Conservation (phyloP, 2,329 filamentous ascomycete genomes). For the Paracoccidioides lutzii region DNA sequence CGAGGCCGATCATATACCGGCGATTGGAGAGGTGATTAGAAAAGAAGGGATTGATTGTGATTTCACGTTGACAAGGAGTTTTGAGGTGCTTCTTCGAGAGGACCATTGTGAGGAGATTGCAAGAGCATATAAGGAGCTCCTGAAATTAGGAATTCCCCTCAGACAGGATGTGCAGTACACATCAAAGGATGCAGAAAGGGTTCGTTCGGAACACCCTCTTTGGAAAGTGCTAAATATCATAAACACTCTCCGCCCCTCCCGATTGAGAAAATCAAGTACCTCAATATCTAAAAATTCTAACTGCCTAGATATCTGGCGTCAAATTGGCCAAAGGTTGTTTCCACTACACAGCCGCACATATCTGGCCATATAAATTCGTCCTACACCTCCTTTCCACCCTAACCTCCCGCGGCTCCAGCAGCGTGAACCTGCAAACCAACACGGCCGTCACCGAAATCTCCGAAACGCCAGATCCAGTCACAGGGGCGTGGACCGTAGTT, state of each 20-base stretch:
- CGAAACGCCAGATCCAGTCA: constrained; percentile 10
- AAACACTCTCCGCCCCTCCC: not conserved
- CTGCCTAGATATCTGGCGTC: constrained; percentile 22
- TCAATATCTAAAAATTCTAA: not conserved
- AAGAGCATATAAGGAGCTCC: constrained; percentile 18
- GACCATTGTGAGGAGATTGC: constrained; percentile 20
- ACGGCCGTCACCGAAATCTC: constrained; percentile 32
- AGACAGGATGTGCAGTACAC: constrained; percentile 18
- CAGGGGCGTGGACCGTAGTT: constrained; percentile 45
- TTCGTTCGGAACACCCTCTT: not conserved
- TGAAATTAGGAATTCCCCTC: constrained; percentile 15
- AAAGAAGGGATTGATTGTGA: constrained; percentile 34
- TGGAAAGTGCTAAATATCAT: too few relatives aligned
- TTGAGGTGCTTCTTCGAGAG: constrained; percentile 26
- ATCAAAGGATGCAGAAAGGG: constrained; percentile 16
- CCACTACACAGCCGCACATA: constrained; percentile 20
- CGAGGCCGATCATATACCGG: constrained; percentile 28
- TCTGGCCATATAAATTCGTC: constrained; percentile 67
- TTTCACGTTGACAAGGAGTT: constrained; percentile 25
- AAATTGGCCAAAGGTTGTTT: constrained; percentile 26
- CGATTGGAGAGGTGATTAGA: constrained; percentile 28
- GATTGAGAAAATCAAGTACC: not conserved
- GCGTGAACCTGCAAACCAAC: constrained; percentile 42
- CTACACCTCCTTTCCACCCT: constrained; percentile 55
- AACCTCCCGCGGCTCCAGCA: constrained; percentile 21